Evolutionary conservation across 2,329 filamentous ascomycete genomes (phyloP).

Genomic region (Monilinia aucupariae): DNA sequence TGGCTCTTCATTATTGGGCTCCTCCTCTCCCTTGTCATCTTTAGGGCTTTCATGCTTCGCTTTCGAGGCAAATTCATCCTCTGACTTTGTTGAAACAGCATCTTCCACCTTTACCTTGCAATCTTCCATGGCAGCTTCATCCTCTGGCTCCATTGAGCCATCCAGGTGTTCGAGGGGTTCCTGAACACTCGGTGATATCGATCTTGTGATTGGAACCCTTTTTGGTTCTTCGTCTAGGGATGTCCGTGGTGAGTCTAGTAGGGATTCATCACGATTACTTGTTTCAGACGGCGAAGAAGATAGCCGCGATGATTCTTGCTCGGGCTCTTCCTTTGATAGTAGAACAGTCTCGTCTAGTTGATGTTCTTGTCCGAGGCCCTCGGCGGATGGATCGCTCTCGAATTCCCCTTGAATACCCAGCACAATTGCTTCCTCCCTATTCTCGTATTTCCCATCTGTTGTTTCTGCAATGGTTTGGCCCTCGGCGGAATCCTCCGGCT

Average conservation of each 20-base stretch:
- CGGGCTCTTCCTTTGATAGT: slow-evolving; percentile 18
- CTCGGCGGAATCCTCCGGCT: background rate
- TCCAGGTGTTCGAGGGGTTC: slow-evolving; percentile 32
- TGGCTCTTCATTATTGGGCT: background rate
- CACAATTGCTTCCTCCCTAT: background rate
- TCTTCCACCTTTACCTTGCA: background rate
- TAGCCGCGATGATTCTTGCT: slow-evolving; percentile 25
- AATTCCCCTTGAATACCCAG: background rate
- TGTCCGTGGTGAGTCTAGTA: slow-evolving; percentile 33
- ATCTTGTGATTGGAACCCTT: slow-evolving; percentile 9
- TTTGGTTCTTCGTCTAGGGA: slow-evolving; percentile 34
- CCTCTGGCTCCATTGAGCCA: slow-evolving; percentile 23
- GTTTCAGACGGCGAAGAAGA: slow-evolving; percentile 33
- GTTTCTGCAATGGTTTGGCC: background rate
- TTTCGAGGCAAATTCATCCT: background rate
- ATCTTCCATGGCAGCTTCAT: slow-evolving; percentile 11
- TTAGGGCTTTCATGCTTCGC: slow-evolving; percentile 6
- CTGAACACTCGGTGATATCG: slow-evolving; percentile 23
- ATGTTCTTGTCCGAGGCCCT: background rate
- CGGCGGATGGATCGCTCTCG: background rate
- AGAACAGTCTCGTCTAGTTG: slow-evolving; percentile 14
- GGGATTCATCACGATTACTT: slow-evolving; percentile 29
- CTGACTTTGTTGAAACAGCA: background rate
- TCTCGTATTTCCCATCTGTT: background rate
- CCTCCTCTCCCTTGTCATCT: slow-evolving; percentile 9